Evolutionary conservation across 352 stramenopile genomes (phyloP).

Genomic region (Globisporangium alternatum): DNA sequence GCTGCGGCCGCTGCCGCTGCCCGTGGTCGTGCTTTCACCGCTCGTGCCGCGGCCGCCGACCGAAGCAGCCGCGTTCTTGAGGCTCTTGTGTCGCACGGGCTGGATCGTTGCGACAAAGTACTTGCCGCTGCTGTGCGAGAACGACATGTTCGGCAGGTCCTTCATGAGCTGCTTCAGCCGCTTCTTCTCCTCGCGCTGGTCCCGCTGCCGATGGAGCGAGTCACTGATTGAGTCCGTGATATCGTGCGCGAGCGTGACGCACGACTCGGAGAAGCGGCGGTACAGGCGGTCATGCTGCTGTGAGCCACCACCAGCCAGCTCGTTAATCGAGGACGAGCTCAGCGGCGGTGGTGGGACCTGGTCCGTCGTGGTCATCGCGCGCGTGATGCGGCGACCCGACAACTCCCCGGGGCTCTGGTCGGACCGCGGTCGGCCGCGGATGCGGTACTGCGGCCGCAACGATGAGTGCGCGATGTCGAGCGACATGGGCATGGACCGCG

Average conservation of each 20-base stretch:
- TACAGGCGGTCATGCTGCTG: conserved; percentile 11
- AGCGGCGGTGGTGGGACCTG: not conserved
- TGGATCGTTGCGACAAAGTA: conserved; percentile 60
- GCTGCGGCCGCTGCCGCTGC: conserved; percentile 14
- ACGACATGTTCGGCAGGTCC: conserved; percentile 77
- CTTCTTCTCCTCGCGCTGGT: conserved; percentile 46
- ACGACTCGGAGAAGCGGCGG: conserved; percentile 30
- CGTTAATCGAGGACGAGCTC: not conserved
- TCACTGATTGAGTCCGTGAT: conserved; percentile 26
- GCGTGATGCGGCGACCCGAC: not conserved
- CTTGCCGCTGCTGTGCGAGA: conserved; percentile 46
- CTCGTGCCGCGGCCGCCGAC: not conserved
- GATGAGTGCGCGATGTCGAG: conserved; percentile 16
- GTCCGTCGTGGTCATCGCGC: conserved; percentile 1
- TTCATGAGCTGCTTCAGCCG: conserved; percentile 54
- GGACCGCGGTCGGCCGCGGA: conserved; percentile 1
- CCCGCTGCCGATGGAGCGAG: conserved; percentile 40
- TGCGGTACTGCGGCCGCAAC: conserved; percentile 7
- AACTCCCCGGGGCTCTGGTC: conserved; percentile 8
- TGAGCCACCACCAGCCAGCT: not conserved
- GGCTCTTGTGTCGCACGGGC: conserved; percentile 32
- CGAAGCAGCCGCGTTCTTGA: not conserved
- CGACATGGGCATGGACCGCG: conserved; percentile 13
- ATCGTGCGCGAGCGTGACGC: conserved; percentile 32
- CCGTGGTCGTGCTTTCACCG: not conserved